phyloP scores from a whole-genome alignment of 345 rosid species.

The Eucalyptus cladocalyx region DNA sequence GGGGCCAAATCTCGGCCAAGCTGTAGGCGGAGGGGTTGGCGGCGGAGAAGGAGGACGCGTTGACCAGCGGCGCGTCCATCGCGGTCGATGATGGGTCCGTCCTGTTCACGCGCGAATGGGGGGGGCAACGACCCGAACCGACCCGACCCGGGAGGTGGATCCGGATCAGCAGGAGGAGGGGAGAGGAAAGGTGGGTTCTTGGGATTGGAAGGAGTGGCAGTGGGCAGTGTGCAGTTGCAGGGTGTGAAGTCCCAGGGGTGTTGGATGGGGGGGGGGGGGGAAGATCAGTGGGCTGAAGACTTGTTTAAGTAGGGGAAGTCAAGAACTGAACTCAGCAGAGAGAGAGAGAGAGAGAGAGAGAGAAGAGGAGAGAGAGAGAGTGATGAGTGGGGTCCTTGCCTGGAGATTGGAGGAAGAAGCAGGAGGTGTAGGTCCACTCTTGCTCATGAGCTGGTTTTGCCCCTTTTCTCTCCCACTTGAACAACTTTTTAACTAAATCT shows the following conservation, averaged over 20 bases:
- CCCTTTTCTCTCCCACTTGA: neutral
- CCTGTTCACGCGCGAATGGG: too few relatives aligned
- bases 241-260: neutral
- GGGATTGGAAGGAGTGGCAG: neutral
- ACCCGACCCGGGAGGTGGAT: neutral
- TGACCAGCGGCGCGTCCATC: constrained; percentile 84
- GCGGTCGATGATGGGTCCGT: too few relatives aligned
- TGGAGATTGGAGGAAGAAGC: neutral
- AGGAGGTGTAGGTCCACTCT: neutral
- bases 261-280: neutral
- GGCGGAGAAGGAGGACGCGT: constrained; percentile 67
- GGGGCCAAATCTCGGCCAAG: constrained; percentile 89
- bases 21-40: constrained; percentile 78
- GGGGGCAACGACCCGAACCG: neutral
- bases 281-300: neutral
- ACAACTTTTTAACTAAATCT: too few relatives aligned
- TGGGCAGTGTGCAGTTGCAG: neutral
- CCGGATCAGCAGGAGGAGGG: neutral
- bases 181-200: neutral
- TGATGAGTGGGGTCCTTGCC: neutral
- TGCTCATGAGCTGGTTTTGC: neutral
- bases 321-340: neutral
- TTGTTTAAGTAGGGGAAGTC: neutral
- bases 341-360: neutral
- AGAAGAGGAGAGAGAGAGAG: neutral